Evolutionary conservation across 2,329 filamentous ascomycete genomes (phyloP).

Genomic region (Fonsecaea pugnacius): DNA sequence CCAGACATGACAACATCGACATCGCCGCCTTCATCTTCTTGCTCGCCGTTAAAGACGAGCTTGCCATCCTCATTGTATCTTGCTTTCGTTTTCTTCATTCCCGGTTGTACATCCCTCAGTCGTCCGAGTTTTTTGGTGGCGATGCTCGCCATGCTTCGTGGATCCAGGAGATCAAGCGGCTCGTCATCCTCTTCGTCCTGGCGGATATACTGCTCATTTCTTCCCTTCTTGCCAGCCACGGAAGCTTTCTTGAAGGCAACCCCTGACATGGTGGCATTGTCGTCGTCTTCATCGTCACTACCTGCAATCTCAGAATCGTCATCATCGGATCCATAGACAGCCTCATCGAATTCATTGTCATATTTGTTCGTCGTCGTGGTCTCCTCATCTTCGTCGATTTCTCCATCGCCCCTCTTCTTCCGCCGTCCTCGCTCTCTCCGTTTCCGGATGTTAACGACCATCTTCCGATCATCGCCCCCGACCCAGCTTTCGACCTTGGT

Average conservation of each 20-base stretch:
- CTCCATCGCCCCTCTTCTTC: slow-evolving; percentile 75
- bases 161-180: slow-evolving; percentile 89
- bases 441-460: slow-evolving; percentile 94
- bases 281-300: slow-evolving; percentile 53
- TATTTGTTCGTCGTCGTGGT: slow-evolving; percentile 64
- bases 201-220: slow-evolving; percentile 75
- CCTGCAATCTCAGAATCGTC: slow-evolving; percentile 55
- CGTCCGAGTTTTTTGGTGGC: slow-evolving; percentile 52
- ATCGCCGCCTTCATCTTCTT: slow-evolving; percentile 43
- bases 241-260: slow-evolving; percentile 33
- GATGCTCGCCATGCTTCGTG: slow-evolving; percentile 86
- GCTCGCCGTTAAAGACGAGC: slow-evolving; percentile 47
- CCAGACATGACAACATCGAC: slow-evolving; percentile 53
- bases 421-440: slow-evolving; percentile 87
- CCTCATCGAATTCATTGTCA: slow-evolving; percentile 92
- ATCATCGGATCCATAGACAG: slow-evolving; percentile 80
- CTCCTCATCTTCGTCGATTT: slow-evolving; percentile 57
- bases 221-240: slow-evolving; percentile 60
- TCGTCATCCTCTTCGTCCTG: slow-evolving; percentile 80
- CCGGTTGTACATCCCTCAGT: slow-evolving; percentile 44
- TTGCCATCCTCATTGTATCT: slow-evolving; percentile 52
- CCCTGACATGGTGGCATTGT: slow-evolving; percentile 33
- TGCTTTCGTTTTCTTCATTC: slow-evolving; percentile 47
- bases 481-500: slow-evolving; percentile 78
- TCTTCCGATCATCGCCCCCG: slow-evolving; percentile 73